A percentile compares a stretch with the other conserved stretches of the same genome.
Evolutionary conservation across 139 green algal genomes (phyloP).

Genomic region (Chara braunii): DNA sequence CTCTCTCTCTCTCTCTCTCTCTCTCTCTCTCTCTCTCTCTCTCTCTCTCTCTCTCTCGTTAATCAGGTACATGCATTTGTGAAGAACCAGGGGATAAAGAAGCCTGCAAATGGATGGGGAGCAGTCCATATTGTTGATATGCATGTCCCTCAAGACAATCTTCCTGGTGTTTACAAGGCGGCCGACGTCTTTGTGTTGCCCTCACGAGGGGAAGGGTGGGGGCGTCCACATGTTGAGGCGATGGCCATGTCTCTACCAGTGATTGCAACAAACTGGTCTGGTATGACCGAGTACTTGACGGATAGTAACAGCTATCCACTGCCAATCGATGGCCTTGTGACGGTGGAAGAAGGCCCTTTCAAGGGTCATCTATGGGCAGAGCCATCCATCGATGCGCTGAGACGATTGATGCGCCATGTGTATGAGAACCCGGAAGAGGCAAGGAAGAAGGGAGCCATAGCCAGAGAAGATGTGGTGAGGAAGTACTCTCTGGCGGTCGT

Average conservation of each 20-base stretch:
- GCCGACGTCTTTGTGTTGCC: constrained; percentile 72
- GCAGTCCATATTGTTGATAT: constrained; percentile 1
- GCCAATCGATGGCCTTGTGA: constrained; percentile 4
- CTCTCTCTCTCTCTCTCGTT: not conserved
- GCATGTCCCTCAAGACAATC: constrained; percentile 31
- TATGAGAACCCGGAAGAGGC: constrained; percentile 21
- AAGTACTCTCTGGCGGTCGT: constrained; percentile 22
- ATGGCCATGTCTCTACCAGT: constrained; percentile 55
- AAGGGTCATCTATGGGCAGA: constrained; percentile 32
- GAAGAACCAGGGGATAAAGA: not conserved
- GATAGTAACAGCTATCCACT: constrained; percentile 32
- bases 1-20: no score
- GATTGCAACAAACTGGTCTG: constrained; percentile 56
- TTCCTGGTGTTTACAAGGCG: constrained; percentile 45
- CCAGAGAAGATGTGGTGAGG: constrained; percentile 29
- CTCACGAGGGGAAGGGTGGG: constrained; percentile 50
- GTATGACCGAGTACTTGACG: constrained; percentile 47
- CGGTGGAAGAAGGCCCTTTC: constrained; percentile 27
- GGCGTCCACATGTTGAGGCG: constrained; percentile 59
- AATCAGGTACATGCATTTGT: constrained; percentile 15
- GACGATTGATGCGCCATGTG: constrained; percentile 23
- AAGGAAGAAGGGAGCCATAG: not conserved
- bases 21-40: no score
- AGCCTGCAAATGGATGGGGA: constrained; percentile 12
- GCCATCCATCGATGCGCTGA: constrained; percentile 11